Evolutionary conservation across 306 rosid species (phyloP).

Genomic region (Pterocarpus macrocarpus): DNA sequence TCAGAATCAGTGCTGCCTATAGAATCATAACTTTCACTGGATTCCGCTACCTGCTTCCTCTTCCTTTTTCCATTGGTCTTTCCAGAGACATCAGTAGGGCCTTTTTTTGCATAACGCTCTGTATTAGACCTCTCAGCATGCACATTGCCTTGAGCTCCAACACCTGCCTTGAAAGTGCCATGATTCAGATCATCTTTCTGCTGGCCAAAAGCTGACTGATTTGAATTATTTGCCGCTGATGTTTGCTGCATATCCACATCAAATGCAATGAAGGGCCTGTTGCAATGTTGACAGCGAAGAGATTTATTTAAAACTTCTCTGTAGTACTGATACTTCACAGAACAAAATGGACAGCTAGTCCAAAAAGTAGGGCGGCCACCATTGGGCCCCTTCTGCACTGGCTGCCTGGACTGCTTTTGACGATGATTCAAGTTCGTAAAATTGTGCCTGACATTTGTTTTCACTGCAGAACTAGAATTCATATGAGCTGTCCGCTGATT

Average conservation of each 20-base stretch:
- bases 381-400: constrained; percentile 48
- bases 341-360: constrained; percentile 91
- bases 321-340: constrained; percentile 73
- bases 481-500: constrained; percentile 54
- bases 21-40: constrained; percentile 60
- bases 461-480: constrained; percentile 51
- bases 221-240: constrained; percentile 53
- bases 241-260: constrained; percentile 54
- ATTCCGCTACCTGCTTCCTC: constrained; percentile 61
- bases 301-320: constrained; percentile 68
- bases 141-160: constrained; percentile 50
- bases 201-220: constrained; percentile 59
- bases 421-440: constrained; percentile 48
- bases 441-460: constrained; percentile 53
- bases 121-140: constrained; percentile 52
- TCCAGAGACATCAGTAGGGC: constrained; percentile 42
- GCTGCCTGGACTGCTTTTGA: constrained; percentile 54
- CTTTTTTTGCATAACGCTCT: constrained; percentile 43
- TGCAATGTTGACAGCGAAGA: constrained; percentile 77
- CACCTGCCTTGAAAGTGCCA: constrained; percentile 54
- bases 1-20: constrained; percentile 61
- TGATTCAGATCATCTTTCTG: constrained; percentile 48
- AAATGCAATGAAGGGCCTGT: constrained; percentile 69
- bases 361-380: constrained; percentile 71
- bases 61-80: constrained; percentile 62